Base-by-base conservation (phyloP, 2,329 filamentous ascomycete genomes). In the Didymella pomorum region DNA sequence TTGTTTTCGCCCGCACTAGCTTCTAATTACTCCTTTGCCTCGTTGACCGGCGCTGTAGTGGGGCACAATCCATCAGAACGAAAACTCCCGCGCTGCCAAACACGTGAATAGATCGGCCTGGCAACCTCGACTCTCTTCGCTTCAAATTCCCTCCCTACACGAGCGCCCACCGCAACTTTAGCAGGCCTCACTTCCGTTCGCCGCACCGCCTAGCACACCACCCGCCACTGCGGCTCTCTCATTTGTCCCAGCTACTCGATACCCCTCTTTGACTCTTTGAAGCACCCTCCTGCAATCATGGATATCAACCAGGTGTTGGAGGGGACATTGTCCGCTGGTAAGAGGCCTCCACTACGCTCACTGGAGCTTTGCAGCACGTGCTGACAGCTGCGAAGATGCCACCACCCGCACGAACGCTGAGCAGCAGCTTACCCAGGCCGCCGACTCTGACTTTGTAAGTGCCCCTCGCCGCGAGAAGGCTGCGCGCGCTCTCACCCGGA, bases 221-320 rank as follows among this genome's bases (percentile, higher is more conserved):
- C 57, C 58, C 60, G 64, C 66, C 61, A 48, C 66, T 56, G 57
- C 62, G 63, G 63, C 59, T 58, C 58, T 65, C 55, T 59, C 50
- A 55, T 56, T 45, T 53, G 52, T 53, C 48, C 21, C 58, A 41
- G 45, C 60, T 60, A 46, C 60, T 56, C 61, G 61, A 68, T 66
- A 70, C 67, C 63, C 68, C 58, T 65, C 64, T 64, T 63, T 66
- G 58, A 62, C 35, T 57, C 64, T 57, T 58, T 51, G 53, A 63
- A 61, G 58, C 65, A 58, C 71, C 71, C 72, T 71, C 70, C 68
- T 67, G 64, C 76, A 79, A 92, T 87, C 83, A 93, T 96, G 90
- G 92, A 98, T 84, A 96, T 98, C 84, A 96, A 94, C 84, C 90
- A 93, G 83, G 94, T 99, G 84, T 90, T 99, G 84, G 88, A 92